Base-by-base conservation (phyloP, 2,329 filamentous ascomycete species). In the Microthyrium microscopicum region DNA sequence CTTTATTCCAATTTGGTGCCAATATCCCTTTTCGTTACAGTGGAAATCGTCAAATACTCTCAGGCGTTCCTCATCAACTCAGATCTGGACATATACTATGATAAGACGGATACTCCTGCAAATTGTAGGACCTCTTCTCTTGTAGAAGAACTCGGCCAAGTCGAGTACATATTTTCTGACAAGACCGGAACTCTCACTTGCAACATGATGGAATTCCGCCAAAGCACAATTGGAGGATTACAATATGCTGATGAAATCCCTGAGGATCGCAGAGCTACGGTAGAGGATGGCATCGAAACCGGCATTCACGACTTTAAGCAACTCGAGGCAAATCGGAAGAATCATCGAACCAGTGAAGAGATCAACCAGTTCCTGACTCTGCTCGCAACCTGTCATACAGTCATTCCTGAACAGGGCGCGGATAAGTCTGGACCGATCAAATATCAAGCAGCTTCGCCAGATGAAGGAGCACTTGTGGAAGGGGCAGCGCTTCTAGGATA, bases 131-230 rank as follows among this genome's bases (percentile, higher is more conserved):
- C 89, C 1, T 95, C 87, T 2, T 94, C 85, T 43, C 63, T 98
- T 50, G 89, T 98, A 8, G 89, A 98, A 58, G 91, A 98, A 50
- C 61, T 98, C 28, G 89, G 89, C 35, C 93, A 95, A 68, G 91
- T 98, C 28, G 89, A 95, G 50, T 98, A 91, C 48, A 89, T 98
- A 42, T 98, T 98, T 54, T 94, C 84, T 0, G 87, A 95, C 62
- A 95, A 95, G 62, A 95, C 87, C 2, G 87, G 87, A 27, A 95
- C 87, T 4, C 62, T 95, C 47, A 95, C 87, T n/a, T 92, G 85
- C 58, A 95, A 95, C 51, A 76, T 83, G 67, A 95, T 98, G 89
- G 87, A 95, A 54, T 98, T 95, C 55, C 84, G 84, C 51, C 84
- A 95, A 55, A 91, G 81, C 48, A 79, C 80, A 1, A 95, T 98